Percentiles rank a stretch among this genome's conserved stretches.
Evolutionary conservation across 179 eudicot species (phyloP).

Genomic region (Carnegiea gigantea): DNA sequence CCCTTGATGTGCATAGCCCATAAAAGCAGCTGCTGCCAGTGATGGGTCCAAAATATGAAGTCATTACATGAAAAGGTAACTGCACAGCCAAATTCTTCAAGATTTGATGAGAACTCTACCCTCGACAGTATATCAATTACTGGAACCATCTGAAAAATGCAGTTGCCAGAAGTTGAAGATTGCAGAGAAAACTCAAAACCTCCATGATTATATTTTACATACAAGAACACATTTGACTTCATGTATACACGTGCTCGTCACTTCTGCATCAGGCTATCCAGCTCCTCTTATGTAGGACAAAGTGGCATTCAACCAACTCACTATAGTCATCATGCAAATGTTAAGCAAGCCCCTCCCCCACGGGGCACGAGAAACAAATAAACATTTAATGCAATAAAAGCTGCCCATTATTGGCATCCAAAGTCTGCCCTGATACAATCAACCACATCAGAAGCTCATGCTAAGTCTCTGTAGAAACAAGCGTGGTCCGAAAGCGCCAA

Average conservation of each 20-base stretch:
- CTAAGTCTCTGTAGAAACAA: not conserved
- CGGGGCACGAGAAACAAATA: not conserved
- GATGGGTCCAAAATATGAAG: not conserved
- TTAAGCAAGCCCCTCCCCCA: not conserved
- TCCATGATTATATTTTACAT: not conserved
- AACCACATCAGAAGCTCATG: not conserved
- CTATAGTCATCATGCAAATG: not conserved
- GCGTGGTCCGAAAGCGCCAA: not conserved
- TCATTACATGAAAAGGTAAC: no score
- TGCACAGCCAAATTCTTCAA: not conserved
- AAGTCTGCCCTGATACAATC: not conserved
- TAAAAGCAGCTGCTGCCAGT: no score
- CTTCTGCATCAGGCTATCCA: not conserved
- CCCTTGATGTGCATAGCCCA: no score
- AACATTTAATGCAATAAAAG: not conserved
- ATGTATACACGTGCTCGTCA: not conserved
- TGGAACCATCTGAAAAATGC: not conserved
- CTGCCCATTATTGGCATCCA: not conserved
- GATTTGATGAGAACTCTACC: not conserved
- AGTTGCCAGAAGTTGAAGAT: not conserved
- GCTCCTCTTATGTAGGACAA: not conserved
- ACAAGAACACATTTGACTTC: not conserved
- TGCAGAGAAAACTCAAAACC: not conserved
- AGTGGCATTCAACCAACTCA: not conserved
- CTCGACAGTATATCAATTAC: not conserved